Conservation (phyloP, 1,139 yeast species). For the Protomyces arabidopsidicola region DNA sequence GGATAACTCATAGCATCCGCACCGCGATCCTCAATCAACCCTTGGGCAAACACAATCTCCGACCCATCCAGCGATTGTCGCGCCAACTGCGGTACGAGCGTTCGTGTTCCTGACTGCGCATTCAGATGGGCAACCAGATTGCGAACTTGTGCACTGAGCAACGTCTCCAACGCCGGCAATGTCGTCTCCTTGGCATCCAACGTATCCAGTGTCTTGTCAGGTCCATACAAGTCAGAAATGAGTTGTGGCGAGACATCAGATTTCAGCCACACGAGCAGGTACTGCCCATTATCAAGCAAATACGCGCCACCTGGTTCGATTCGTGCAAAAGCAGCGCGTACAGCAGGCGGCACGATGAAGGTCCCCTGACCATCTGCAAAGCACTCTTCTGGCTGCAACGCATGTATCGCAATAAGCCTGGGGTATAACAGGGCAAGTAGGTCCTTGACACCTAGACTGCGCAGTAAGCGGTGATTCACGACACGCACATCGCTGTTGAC, state of each 20-base stretch:
- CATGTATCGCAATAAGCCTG: slow-evolving; percentile 68
- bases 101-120: slow-evolving; percentile 33
- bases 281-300: slow-evolving; percentile 64
- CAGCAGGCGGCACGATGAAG: slow-evolving; percentile 51
- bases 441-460: slow-evolving; percentile 55
- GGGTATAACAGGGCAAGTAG: slow-evolving; percentile 73
- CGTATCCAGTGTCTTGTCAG: slow-evolving; percentile 48
- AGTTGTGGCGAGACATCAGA: slow-evolving; percentile 63
- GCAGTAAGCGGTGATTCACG: slow-evolving; percentile 53
- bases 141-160: slow-evolving; percentile 63
- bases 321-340: slow-evolving; percentile 47
- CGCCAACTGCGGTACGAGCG: slow-evolving; percentile 50
- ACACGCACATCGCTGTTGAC: slow-evolving; percentile 50
- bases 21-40: slow-evolving; percentile 71
- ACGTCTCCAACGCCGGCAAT: slow-evolving; percentile 68
- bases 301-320: slow-evolving; percentile 71
- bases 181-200: slow-evolving; percentile 50
- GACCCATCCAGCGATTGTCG: slow-evolving; percentile 64
- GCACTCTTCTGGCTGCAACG: slow-evolving; percentile 48
- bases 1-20: slow-evolving; percentile 51
- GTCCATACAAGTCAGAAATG: slow-evolving; percentile 71
- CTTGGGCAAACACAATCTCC: slow-evolving; percentile 54
- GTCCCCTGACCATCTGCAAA: slow-evolving; percentile 44
- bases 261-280: slow-evolving; percentile 65
- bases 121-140: slow-evolving; percentile 55